phyloP scores from a whole-genome alignment of 2,329 filamentous ascomycete genomes.

The Colletotrichum sp. region DNA sequence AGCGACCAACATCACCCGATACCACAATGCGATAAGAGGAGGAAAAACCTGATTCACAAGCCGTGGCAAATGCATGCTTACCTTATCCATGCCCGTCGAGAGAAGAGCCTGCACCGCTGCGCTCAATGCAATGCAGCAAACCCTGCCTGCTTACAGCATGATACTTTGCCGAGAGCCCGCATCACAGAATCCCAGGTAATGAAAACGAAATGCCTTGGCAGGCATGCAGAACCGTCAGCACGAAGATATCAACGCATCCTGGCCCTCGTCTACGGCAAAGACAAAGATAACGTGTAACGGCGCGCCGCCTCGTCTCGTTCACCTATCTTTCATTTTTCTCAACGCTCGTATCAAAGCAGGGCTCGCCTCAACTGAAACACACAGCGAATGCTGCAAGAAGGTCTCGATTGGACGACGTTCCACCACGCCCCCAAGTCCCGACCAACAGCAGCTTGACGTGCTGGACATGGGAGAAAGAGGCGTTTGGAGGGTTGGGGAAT shows the following conservation, averaged over 20 bases:
- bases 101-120: neutral
- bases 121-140: neutral
- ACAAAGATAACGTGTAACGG: neutral
- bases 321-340: neutral
- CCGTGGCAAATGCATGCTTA: neutral
- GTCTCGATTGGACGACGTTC: slow-evolving; percentile 9
- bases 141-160: neutral
- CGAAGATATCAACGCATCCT: neutral
- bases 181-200: neutral
- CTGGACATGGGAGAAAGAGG: neutral
- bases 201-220: neutral
- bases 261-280: neutral
- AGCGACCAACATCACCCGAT: neutral
- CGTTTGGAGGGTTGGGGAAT: slow-evolving; percentile 1
- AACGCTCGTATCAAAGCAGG: neutral
- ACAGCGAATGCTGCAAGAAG: neutral
- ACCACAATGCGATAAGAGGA: neutral
- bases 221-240: neutral
- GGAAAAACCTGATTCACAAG: neutral
- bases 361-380: slow-evolving; percentile 1
- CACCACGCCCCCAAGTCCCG: neutral
- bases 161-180: neutral
- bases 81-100: neutral
- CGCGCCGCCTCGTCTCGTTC: neutral
- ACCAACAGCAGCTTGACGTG: slow-evolving; percentile 13